Percentiles rank a stretch among this genome's conserved stretches.
Conservation (phyloP, 1,139 yeast species). For the Geotrichum bryndzae region DNA sequence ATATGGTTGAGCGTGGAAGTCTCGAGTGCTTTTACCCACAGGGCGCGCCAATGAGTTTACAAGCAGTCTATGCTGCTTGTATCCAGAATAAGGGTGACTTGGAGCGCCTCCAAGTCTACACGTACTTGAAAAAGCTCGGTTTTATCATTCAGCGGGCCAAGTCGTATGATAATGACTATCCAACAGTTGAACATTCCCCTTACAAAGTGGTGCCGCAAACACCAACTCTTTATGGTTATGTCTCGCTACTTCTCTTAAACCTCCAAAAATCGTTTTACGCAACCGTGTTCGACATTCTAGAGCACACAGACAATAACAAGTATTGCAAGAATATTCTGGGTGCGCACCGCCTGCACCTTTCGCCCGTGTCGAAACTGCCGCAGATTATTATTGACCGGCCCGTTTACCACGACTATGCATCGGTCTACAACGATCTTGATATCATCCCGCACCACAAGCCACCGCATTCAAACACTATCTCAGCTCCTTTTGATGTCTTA, state of each 20-base stretch:
- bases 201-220: constrained; percentile 17
- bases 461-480: constrained; percentile 17
- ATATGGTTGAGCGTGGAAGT: constrained; percentile 79
- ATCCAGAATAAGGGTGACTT: constrained; percentile 43
- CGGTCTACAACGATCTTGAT: constrained; percentile 23
- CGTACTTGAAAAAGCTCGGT: constrained; percentile 73
- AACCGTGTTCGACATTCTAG: constrained; percentile 22
- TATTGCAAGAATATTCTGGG: not conserved
- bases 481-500: not conserved
- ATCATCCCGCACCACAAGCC: constrained; percentile 23
- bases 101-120: constrained; percentile 63
- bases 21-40: constrained; percentile 47
- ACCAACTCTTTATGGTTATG: not conserved
- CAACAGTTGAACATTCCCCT: constrained; percentile 8
- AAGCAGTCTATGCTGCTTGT: constrained; percentile 56
- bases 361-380: not conserved
- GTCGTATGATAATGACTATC: constrained; percentile 19
- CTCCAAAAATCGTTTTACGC: constrained; percentile 24
- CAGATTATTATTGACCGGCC: constrained; percentile 3
- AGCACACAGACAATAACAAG: not conserved
- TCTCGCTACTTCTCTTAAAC: constrained; percentile 1
- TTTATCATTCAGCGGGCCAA: constrained; percentile 51
- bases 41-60: constrained; percentile 51
- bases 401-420: constrained; percentile 19
- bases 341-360: not conserved